Evolutionary conservation across 208 protist genomes (phyloP), one percentile per base, ranked within the genome.

Genomic region (Leishmania martiniquensis): DNA sequence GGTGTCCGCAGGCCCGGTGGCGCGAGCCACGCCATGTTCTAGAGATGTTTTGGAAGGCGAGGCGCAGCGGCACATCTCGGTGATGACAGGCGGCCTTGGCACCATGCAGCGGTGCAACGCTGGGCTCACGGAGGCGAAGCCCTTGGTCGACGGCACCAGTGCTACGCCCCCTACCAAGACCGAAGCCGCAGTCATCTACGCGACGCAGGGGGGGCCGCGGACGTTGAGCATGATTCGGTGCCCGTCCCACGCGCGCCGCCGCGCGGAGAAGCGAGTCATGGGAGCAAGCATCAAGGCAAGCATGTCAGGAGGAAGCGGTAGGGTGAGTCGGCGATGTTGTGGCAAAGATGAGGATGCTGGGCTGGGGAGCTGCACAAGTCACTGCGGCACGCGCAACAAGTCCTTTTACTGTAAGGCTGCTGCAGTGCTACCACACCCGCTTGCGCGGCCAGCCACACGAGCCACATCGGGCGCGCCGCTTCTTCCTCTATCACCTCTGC

Each of bases 171-270:
- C 47, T 20, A 82, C 72, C 22, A 51, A 52, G 7, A 83, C 82
- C 65, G 82, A 76, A 62, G 77, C 72, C 17, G 25, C 77, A 9
- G 82, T 73, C 32, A 77, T 72, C 49, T 80, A 80, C 76, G 75
- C 82, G 0, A 69, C 78, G 32, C 82, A 71, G 9, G 69, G 75
- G 9, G 70, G 66, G 59, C 73, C 73, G 55, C 72, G 73, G 9
- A 83, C 34, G 9, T 29, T 75, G 51, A 77, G 73, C 72, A 49
- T 65, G 47, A 70, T 77, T 6, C 47, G 73, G 9, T 34, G 52
- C 13, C 39, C 73, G 22, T 75, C 54, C 10, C 68, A 47, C 17
- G 25, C 42, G n/a, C 49, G 29, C 25, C 29, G 66, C 66, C 44
- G 25, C 25, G 3, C 6, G 42, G 32, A 1, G 10, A 51, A 2